Evolutionary conservation across 306 rosid genomes (phyloP).

Genomic region (Dicorynia guianensis): DNA sequence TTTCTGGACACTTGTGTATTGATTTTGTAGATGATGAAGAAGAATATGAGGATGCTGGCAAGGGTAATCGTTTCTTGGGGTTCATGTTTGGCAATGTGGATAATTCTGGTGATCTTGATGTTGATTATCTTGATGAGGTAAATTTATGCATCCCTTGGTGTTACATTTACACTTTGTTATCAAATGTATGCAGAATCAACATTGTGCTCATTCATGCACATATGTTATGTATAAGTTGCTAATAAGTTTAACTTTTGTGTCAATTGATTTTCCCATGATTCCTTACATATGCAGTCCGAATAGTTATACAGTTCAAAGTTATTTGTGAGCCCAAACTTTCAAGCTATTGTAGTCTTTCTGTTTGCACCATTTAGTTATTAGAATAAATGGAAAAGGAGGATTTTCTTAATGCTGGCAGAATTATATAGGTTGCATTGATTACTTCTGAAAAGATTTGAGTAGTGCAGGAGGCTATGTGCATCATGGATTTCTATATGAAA

Average conservation of each 20-base stretch:
- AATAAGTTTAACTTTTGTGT: not conserved
- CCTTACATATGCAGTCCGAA: not conserved
- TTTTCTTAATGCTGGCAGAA: not conserved
- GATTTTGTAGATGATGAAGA: slow-evolving; percentile 76
- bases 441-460: slow-evolving; percentile 18
- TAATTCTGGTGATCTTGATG: slow-evolving; percentile 94
- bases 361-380: too few species aligned
- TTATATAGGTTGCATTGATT: not conserved
- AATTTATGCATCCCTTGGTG: slow-evolving; percentile 33
- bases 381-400: slow-evolving; percentile 4
- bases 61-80: slow-evolving; percentile 79
- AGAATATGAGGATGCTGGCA: slow-evolving; percentile 76
- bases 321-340: not conserved
- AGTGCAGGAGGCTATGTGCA: slow-evolving; percentile 7
- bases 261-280: slow-evolving; percentile 25
- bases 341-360: not conserved
- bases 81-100: slow-evolving; percentile 98
- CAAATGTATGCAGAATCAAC: slow-evolving; percentile 17
- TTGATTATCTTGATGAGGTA: slow-evolving; percentile 97
- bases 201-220: slow-evolving; percentile 35
- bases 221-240: not conserved
- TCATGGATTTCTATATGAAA: slow-evolving; percentile 8
- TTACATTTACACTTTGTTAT: slow-evolving; percentile 24
- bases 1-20: slow-evolving; percentile 36
- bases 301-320: slow-evolving; percentile 8